phyloP scores from a whole-genome alignment of 495 filamentous ascomycete species.

The Lophiostoma macrostomum region DNA sequence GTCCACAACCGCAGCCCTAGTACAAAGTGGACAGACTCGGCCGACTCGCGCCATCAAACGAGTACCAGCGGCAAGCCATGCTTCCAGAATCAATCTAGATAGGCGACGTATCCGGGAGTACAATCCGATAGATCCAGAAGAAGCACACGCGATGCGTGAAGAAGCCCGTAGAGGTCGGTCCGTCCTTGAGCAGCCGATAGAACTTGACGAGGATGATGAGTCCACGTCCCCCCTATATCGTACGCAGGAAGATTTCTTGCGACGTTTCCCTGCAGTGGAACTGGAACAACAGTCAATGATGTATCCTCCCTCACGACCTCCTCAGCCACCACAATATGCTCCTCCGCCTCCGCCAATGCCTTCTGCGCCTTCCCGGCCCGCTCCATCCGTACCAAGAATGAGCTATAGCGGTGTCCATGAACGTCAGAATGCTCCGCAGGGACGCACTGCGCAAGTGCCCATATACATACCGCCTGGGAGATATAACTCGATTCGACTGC shows the following conservation, averaged over 20 bases:
- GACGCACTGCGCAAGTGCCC: constrained; percentile 45
- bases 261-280: constrained; percentile 73
- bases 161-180: constrained; percentile 52
- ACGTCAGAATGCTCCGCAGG: constrained; percentile 50
- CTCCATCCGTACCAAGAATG: constrained; percentile 76
- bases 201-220: constrained; percentile 41
- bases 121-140: constrained; percentile 58
- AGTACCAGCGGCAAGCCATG: constrained; percentile 52
- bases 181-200: constrained; percentile 48
- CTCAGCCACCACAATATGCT: constrained; percentile 9
- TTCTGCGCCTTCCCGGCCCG: constrained; percentile 51
- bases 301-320: constrained; percentile 34
- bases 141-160: constrained; percentile 60
- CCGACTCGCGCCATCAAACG: constrained; percentile 51
- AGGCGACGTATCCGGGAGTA: constrained; percentile 58
- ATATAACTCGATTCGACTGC: constrained; percentile 48
- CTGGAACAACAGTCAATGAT: constrained; percentile 74
- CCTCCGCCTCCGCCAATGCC: constrained; percentile 28
- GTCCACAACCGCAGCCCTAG: constrained; percentile 54
- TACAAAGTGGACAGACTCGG: constrained; percentile 47
- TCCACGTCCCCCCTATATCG: constrained; percentile 50
- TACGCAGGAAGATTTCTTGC: constrained; percentile 71
- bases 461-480: constrained; percentile 46
- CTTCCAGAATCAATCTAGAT: constrained; percentile 52
- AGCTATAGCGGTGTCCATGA: constrained; percentile 89